Percentiles rank a stretch among this genome's conserved stretches.
Evolutionary conservation across 192 early-diverging fungal species (phyloP).

Genomic region (Podila epicladia): DNA sequence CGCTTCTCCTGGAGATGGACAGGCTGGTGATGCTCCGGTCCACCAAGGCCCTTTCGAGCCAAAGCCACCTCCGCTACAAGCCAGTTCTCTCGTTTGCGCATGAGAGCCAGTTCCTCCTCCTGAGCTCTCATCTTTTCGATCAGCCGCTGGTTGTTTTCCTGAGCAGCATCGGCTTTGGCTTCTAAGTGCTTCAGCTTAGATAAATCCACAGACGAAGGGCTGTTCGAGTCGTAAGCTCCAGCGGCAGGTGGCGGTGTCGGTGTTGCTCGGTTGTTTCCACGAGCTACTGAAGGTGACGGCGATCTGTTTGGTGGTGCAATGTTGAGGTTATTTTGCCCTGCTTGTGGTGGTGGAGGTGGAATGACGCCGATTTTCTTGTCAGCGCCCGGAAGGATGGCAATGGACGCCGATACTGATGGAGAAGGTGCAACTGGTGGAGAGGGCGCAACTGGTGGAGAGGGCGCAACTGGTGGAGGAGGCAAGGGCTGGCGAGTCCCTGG

Average conservation of each 20-base stretch:
- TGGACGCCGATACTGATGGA: neutral
- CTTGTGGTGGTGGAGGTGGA: neutral
- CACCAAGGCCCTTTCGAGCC: constrained; percentile 12
- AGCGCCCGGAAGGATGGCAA: neutral
- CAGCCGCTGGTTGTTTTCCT: constrained; percentile 8
- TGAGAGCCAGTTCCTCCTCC: constrained; percentile 19
- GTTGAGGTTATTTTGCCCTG: neutral
- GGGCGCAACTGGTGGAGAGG: neutral
- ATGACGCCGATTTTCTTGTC: neutral
- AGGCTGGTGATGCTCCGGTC: neutral
- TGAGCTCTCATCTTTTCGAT: constrained; percentile 21
- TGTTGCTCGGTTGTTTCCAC: neutral
- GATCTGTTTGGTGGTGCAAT: neutral
- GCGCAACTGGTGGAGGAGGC: neutral
- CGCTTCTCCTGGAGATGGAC: constrained; percentile 13
- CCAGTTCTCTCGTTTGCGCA: constrained; percentile 42
- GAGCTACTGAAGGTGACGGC: neutral
- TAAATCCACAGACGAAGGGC: constrained; percentile 4
- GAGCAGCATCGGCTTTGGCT: constrained; percentile 7
- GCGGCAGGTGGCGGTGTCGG: neutral
- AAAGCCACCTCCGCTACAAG: constrained; percentile 36
- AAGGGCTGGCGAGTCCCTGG: neutral
- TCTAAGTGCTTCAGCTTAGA: constrained; percentile 13
- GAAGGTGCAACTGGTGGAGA: too few relatives aligned
- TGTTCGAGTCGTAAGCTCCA: neutral